phyloP scores from a whole-genome alignment of 192 early-diverging fungal species.

The Dimargaris verticillata region DNA sequence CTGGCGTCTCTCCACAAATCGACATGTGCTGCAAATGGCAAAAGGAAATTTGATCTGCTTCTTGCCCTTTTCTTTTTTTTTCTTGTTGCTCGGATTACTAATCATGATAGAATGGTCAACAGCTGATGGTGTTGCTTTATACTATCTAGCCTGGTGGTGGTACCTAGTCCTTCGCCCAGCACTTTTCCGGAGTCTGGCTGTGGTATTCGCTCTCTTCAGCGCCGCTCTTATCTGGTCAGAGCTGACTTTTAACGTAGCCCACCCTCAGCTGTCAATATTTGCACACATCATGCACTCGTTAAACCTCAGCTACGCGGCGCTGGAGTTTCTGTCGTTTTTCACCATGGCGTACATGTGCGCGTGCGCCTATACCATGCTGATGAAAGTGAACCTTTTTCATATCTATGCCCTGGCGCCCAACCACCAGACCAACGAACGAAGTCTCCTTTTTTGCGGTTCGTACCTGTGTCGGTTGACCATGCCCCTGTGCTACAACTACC shows the following conservation, averaged over 20 bases:
- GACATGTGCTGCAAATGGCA: too few species aligned
- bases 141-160: slow-evolving; percentile 81
- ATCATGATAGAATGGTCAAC: too few species aligned
- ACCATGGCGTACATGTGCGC: slow-evolving; percentile 82
- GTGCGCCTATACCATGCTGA: slow-evolving; percentile 80
- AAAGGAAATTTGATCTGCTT: too few species aligned
- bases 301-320: slow-evolving; percentile 38
- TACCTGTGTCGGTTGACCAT: slow-evolving; percentile 72
- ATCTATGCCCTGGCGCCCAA: slow-evolving; percentile 77
- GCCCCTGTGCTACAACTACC: slow-evolving; percentile 89
- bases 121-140: too few species aligned
- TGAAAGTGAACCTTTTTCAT: slow-evolving; percentile 79
- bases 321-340: slow-evolving; percentile 51
- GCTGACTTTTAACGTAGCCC: slow-evolving; percentile 61
- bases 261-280: slow-evolving; percentile 57
- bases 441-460: slow-evolving; percentile 79
- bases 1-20: too few species aligned
- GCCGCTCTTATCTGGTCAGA: slow-evolving; percentile 82
- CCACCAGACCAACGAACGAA: slow-evolving; percentile 84
- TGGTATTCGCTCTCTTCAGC: slow-evolving; percentile 44
- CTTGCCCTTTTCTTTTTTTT: too few species aligned
- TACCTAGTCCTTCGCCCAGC: slow-evolving; percentile 55
- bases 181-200: slow-evolving; percentile 34
- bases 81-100: too few species aligned
- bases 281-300: slow-evolving; percentile 35